phyloP scores from a whole-genome alignment of 306 rosid species.

The Vigna radiata region DNA sequence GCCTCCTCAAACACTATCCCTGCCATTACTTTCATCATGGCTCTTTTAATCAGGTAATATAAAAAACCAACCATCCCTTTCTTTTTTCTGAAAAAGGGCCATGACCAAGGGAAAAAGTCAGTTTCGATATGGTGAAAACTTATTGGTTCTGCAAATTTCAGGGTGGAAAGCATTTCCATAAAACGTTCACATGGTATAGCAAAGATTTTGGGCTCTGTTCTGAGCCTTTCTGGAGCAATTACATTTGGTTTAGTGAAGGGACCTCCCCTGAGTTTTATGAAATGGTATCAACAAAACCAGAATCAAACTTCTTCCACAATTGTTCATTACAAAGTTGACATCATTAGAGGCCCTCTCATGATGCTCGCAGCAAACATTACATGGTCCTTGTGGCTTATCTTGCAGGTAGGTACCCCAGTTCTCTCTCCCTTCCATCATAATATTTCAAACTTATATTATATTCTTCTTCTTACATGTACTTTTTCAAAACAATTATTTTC shows the following conservation, averaged over 20 bases:
- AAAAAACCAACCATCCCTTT: background rate
- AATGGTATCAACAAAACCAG: slow-evolving; percentile 47
- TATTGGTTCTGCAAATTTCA: slow-evolving; percentile 39
- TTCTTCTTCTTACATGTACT: background rate
- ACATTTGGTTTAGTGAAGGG: slow-evolving; percentile 82
- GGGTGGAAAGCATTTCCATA: slow-evolving; percentile 73
- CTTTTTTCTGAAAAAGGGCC: background rate
- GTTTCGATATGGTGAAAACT: background rate
- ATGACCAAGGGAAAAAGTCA: background rate
- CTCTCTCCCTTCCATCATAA: background rate
- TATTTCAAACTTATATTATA: background rate
- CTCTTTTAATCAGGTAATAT: slow-evolving; percentile 66
- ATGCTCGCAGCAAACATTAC: slow-evolving; percentile 84
- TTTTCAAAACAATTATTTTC: background rate
- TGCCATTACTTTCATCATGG: slow-evolving; percentile 79
- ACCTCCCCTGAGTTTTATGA: slow-evolving; percentile 62
- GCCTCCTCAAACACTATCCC: slow-evolving; percentile 86
- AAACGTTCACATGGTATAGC: slow-evolving; percentile 67
- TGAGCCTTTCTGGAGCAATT: slow-evolving; percentile 77
- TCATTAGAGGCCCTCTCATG: slow-evolving; percentile 68
- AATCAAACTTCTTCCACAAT: slow-evolving; percentile 11
- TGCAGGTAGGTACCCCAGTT: slow-evolving; percentile 61
- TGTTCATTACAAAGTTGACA: slow-evolving; percentile 50
- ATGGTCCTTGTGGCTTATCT: slow-evolving; percentile 90
- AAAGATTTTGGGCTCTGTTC: slow-evolving; percentile 71